Percentiles rank a stretch among this genome's conserved stretches.
Evolutionary conservation across 495 filamentous ascomycete genomes (phyloP).

Genomic region (Penicillium riverlandense): DNA sequence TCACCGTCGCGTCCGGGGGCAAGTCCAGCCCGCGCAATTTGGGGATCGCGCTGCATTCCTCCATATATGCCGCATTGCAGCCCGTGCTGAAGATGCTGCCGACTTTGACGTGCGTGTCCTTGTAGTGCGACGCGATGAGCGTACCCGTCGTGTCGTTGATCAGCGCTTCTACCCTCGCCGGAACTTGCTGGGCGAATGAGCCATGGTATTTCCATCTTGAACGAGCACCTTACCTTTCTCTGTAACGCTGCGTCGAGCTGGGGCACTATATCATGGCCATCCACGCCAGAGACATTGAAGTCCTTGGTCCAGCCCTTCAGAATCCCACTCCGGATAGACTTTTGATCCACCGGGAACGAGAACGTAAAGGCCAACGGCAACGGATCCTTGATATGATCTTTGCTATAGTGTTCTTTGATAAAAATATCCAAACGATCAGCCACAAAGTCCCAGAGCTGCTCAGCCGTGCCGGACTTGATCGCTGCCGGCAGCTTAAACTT

Average conservation of each 20-base stretch:
- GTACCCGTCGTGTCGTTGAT: constrained; percentile 97
- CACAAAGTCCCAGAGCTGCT: constrained; percentile 87
- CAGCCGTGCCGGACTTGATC: constrained; percentile 70
- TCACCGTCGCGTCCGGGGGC: constrained; percentile 71
- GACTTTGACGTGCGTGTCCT: constrained; percentile 73
- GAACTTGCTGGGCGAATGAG: constrained; percentile 51
- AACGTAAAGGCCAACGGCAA: constrained; percentile 89
- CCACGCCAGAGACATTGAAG: constrained; percentile 85
- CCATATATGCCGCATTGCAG: constrained; percentile 95
- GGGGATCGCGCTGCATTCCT: constrained; percentile 71
- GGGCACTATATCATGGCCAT: constrained; percentile 83
- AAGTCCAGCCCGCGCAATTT: constrained; percentile 80
- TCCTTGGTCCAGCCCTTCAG: constrained; percentile 96
- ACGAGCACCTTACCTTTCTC: constrained; percentile 48
- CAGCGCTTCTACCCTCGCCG: constrained; percentile 77
- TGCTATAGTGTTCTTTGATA: constrained; percentile 69
- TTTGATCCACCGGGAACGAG: constrained; percentile 85
- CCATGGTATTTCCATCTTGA: background rate
- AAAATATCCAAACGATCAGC: constrained; percentile 84
- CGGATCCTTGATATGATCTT: constrained; percentile 36
- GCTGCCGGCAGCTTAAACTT: constrained; percentile 88
- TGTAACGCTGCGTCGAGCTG: constrained; percentile 75
- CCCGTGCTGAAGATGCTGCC: constrained; percentile 96
- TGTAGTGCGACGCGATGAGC: constrained; percentile 85
- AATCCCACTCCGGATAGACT: constrained; percentile 81